Conservation (phyloP, 257 asterid genomes). For the Gentiana macrophylla region DNA sequence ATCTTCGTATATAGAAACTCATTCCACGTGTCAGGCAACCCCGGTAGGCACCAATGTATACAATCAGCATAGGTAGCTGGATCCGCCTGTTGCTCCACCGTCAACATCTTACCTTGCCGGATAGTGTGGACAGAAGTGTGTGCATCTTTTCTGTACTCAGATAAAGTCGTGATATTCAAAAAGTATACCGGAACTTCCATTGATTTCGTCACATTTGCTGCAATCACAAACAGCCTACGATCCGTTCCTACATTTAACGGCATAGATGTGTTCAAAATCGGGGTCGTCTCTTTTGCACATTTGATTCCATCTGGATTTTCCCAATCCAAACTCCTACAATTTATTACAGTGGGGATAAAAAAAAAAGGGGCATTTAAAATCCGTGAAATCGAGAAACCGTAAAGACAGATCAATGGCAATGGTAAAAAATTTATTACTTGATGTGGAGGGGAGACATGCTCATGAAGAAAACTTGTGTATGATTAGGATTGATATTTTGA, state of each 20-base stretch:
- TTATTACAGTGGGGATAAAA: not conserved
- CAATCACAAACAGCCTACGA: conserved; percentile 26
- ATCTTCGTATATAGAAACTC: conserved; percentile 38
- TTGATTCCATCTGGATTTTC: conserved; percentile 60
- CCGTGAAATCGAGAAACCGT: not conserved
- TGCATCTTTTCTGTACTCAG: conserved; percentile 70
- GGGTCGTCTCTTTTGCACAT: conserved; percentile 58
- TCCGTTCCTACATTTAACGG: conserved; percentile 60
- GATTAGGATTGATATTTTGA: conserved; percentile 41
- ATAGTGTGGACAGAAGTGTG: conserved; percentile 69
- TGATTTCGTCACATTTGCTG: conserved; percentile 47
- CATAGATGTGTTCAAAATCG: conserved; percentile 51
- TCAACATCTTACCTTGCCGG: conserved; percentile 56
- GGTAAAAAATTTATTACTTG: conserved; percentile 29
- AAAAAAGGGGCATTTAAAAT: not conserved
- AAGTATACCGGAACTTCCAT: conserved; percentile 37
- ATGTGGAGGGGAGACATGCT: conserved; percentile 98
- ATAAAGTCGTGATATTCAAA: conserved; percentile 48
- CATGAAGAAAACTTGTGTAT: conserved; percentile 64
- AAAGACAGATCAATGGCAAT: not conserved
- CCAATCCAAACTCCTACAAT: conserved; percentile 75
- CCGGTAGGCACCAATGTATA: conserved; percentile 85
- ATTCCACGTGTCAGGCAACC: conserved; percentile 74
- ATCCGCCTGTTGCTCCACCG: conserved; percentile 51
- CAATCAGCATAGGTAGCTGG: conserved; percentile 58